Evolutionary conservation across 2,329 filamentous ascomycete genomes (phyloP).

Genomic region (Fusarium coicis): DNA sequence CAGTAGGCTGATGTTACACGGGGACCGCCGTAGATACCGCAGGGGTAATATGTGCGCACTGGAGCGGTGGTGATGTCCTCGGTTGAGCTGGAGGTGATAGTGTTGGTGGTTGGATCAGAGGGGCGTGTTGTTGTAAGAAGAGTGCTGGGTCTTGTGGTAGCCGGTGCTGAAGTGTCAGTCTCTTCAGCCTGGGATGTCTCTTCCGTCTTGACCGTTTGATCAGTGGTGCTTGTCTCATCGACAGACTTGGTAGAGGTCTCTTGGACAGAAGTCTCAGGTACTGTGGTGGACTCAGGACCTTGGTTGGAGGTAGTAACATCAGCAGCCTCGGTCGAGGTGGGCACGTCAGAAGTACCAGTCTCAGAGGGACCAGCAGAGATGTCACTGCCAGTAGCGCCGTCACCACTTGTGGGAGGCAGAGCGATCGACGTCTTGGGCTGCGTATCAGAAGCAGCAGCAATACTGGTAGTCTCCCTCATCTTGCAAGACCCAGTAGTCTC

Average conservation of each 20-base stretch:
- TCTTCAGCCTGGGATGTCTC: background rate
- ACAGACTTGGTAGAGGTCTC: background rate
- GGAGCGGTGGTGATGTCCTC: background rate
- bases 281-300: background rate
- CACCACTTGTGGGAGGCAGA: background rate
- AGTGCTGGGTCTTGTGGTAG: background rate
- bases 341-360: background rate
- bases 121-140: slow-evolving; percentile 1
- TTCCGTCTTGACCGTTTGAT: background rate
- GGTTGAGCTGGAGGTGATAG: background rate
- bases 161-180: background rate
- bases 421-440: background rate
- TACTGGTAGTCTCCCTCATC: background rate
- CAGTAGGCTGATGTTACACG: background rate
- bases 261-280: background rate
- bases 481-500: background rate
- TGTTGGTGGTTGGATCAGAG: background rate
- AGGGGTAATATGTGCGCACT: slow-evolving; percentile 6
- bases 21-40: background rate
- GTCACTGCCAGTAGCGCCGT: background rate
- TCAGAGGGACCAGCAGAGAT: background rate
- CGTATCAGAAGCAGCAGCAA: background rate
- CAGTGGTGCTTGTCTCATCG: background rate
- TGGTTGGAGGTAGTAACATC: background rate
- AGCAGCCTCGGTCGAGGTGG: background rate